These are phyloP conservation scores for Clonostachys rosea DNA, from an alignment of 2,329 filamentous ascomycete species.

Conservation along the genomic window DNA sequence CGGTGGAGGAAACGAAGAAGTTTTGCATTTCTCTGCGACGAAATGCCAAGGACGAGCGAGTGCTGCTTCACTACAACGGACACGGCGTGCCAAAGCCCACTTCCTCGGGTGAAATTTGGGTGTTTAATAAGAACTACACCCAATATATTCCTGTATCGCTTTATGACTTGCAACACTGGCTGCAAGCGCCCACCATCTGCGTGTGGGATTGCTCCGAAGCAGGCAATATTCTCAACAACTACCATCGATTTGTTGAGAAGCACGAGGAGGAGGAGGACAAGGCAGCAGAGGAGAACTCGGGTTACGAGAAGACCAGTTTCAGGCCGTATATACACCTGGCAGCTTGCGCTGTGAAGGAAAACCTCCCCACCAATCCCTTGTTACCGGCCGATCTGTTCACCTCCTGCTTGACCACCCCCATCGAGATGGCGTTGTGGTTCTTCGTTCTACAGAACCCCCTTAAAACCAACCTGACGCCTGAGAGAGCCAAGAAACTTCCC, in stretches of 20 bases:
- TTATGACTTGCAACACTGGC: conserved; percentile 92
- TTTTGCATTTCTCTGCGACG: conserved; percentile 86
- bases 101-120: conserved; percentile 95
- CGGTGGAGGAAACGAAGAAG: conserved; percentile 94
- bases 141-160: conserved; percentile 97
- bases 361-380: conserved; percentile 88
- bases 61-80: conserved; percentile 98
- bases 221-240: conserved; percentile 92
- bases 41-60: conserved; percentile 92
- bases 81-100: conserved; percentile 96
- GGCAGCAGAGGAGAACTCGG: conserved; percentile 69
- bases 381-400: conserved; percentile 95
- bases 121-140: conserved; percentile 98
- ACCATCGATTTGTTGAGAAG: conserved; percentile 90
- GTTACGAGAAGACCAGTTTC: conserved; percentile 72
- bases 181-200: conserved; percentile 91
- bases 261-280: conserved; percentile 88
- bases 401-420: conserved; percentile 91
- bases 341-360: conserved; percentile 86
- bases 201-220: conserved; percentile 98
- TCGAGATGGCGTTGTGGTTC: conserved; percentile 94
- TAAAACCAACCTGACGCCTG: conserved; percentile 64
- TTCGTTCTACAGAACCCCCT: conserved; percentile 91
- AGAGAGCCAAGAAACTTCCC: conserved; percentile 83
- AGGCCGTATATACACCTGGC: conserved; percentile 80